A percentile compares a stretch with the other conserved stretches of the same genome.
Conservation (phyloP, 2,329 filamentous ascomycete species). For the Dactylellina parvicollis region DNA sequence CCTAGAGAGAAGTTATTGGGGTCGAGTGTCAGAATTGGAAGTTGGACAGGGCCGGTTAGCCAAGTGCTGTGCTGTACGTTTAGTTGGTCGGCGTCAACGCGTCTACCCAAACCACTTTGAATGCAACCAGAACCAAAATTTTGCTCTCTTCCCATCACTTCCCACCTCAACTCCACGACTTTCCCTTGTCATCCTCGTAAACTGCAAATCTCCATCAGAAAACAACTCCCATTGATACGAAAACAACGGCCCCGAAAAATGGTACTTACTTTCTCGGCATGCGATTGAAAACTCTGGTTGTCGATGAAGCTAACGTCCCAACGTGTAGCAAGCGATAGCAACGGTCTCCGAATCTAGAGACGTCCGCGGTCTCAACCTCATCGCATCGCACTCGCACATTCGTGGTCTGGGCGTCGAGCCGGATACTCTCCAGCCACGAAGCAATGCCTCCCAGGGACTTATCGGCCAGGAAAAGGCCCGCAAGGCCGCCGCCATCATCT, state of each 20-base stretch:
- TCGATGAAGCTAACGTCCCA: not conserved
- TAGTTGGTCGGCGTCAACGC: constrained; percentile 16
- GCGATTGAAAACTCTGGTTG: constrained; percentile 4
- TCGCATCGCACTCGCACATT: constrained; percentile 98
- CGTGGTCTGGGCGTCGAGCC: constrained; percentile 92
- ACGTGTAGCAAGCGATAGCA: constrained; percentile 66
- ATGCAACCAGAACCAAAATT: constrained; percentile 21
- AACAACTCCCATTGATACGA: not conserved
- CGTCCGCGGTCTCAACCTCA: constrained; percentile 94
- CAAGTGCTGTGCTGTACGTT: not conserved
- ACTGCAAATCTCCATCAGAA: not conserved
- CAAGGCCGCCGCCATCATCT: constrained; percentile 92
- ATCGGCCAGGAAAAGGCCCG: constrained; percentile 96
- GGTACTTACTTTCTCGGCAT: constrained; percentile 4
- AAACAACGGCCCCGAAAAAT: constrained; percentile 14
- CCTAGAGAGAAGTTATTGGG: too few species aligned
- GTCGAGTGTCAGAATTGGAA: too few species aligned
- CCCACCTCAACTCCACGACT: constrained; percentile 13
- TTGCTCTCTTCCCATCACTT: constrained; percentile 9
- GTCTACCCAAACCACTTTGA: constrained; percentile 25
- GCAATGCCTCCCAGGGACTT: constrained; percentile 81
- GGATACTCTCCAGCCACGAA: constrained; percentile 85
- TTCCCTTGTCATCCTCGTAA: not conserved
- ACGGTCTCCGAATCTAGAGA: constrained; percentile 96
- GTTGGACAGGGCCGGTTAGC: not conserved